Base-by-base conservation (phyloP, 2,329 filamentous ascomycete genomes). In the Alternaria brassicae region DNA sequence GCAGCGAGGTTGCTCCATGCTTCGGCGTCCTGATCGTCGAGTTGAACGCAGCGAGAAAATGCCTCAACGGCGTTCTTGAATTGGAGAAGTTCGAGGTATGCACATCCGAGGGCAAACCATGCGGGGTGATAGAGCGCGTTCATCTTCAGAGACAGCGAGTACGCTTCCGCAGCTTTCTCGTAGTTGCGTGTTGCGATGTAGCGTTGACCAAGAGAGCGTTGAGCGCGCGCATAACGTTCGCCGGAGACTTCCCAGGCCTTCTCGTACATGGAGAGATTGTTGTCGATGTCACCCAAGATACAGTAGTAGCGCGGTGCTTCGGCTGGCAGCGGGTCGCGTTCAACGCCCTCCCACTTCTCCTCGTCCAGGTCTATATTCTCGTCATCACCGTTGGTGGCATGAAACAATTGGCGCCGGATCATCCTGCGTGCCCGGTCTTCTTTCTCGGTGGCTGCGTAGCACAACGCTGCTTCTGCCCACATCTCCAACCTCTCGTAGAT, bases 1-100 rank as follows among this genome's bases (percentile, higher is more conserved):
- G 91, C 93, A 0, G 93, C 95, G 21, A 99, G 84, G 73, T 99
- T 99, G 70, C 91, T 96, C 92, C 95, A 99, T 0, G 92, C 92
- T 72, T 96, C 88, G 0, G 93, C 94, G 72, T 97, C 93, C 52
- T 90, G 89, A 25, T 96, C 93, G 47, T 97, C 95, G 10, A 91
- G 85, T 66, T 91, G 88, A 10, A 99, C 93, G 8, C 90, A 90
- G 21, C 93, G 86, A 8, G 89, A 88, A 77, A 96, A 99, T 0
- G 93, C 90, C 66, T 94, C 89, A 1, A 91, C 89, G 0, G 95
- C 94, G 19, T 90, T 89, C 19, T 89, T 83, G 80, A 91, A 98
- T 37, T 89, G 83, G 9, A 87, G 87, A 0, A 96, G 83, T 50
- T 94, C 89, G 19, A 99, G 84, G 65, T 90, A 87, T 52, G 96